A percentile compares a stretch with the other conserved stretches of the same genome.
Conservation (phyloP, 1,284 basidiomycete species). For the Coniferiporia sulphurascens region DNA sequence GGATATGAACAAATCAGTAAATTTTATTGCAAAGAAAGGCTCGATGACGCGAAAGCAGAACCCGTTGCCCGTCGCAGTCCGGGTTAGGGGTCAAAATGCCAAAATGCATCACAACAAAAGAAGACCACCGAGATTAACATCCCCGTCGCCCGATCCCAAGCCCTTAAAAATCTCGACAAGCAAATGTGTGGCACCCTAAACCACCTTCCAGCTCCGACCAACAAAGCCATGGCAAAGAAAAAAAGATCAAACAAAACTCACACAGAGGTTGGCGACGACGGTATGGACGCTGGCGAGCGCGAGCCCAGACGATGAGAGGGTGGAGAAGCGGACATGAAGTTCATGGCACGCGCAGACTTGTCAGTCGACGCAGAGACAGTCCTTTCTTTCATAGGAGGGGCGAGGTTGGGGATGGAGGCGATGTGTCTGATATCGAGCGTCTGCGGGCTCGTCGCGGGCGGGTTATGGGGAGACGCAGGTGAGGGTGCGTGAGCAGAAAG, state of each 20-base stretch:
- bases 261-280: constrained; percentile 73
- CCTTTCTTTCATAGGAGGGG: constrained; percentile 18
- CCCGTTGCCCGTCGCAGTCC: background rate
- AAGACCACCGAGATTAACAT: no score
- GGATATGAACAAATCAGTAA: constrained; percentile 10
- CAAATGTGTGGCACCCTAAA: background rate
- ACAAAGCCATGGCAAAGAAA: background rate
- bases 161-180: background rate
- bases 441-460: background rate
- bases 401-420: constrained; percentile 1
- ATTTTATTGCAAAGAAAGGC: background rate
- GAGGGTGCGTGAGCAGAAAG: background rate
- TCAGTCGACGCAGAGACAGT: constrained; percentile 16
- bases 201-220: background rate
- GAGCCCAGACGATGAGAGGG: constrained; percentile 46
- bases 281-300: constrained; percentile 62
- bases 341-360: constrained; percentile 11
- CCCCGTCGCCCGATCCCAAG: no score
- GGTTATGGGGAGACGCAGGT: background rate
- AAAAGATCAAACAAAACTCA: constrained; percentile 34
- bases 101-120: no score
- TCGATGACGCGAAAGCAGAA: background rate
- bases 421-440: constrained; percentile 9
- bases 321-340: constrained; percentile 20
- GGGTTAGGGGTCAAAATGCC: background rate